Conservation (phyloP, 2,329 filamentous ascomycete genomes). For the Exophiala mesophila region DNA sequence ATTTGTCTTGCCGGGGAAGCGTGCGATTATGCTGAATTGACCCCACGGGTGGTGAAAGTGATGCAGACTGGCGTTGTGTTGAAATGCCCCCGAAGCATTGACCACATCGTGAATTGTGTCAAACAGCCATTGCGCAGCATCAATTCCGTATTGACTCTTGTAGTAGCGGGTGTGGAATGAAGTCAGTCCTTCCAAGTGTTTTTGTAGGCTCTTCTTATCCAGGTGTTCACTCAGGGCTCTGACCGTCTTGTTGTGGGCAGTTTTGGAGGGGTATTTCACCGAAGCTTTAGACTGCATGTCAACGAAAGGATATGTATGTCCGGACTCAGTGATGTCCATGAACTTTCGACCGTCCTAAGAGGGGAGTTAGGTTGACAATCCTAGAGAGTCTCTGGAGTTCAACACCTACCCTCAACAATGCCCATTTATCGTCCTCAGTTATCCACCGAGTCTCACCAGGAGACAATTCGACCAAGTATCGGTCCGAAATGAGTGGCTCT, state of each 20-base stretch:
- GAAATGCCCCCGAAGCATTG: conserved; percentile 62
- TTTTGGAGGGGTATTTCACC: conserved; percentile 62
- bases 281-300: conserved; percentile 32
- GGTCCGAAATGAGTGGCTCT: conserved; percentile 36
- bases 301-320: conserved; percentile 53
- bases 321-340: conserved; percentile 85
- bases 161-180: conserved; percentile 56
- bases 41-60: conserved; percentile 80
- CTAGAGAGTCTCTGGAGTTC: not conserved
- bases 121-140: conserved; percentile 86
- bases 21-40: conserved; percentile 86
- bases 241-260: conserved; percentile 61
- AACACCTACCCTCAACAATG: conserved; percentile 66
- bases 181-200: conserved; percentile 67
- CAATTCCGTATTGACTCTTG: conserved; percentile 60
- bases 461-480: conserved; percentile 75
- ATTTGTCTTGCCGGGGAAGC: conserved; percentile 78
- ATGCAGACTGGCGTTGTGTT: conserved; percentile 62
- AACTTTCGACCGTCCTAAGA: conserved; percentile 74
- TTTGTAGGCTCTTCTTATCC: conserved; percentile 68
- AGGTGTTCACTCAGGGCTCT: conserved; percentile 63
- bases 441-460: conserved; percentile 81
- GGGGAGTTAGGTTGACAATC: conserved; percentile 9
- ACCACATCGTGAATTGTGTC: conserved; percentile 69
- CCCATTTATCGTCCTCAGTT: conserved; percentile 94